Evolutionary conservation across 129 eudicot genomes (phyloP), one percentile per base, ranked within the genome.

Genomic region (Flaveria ramosissima): DNA sequence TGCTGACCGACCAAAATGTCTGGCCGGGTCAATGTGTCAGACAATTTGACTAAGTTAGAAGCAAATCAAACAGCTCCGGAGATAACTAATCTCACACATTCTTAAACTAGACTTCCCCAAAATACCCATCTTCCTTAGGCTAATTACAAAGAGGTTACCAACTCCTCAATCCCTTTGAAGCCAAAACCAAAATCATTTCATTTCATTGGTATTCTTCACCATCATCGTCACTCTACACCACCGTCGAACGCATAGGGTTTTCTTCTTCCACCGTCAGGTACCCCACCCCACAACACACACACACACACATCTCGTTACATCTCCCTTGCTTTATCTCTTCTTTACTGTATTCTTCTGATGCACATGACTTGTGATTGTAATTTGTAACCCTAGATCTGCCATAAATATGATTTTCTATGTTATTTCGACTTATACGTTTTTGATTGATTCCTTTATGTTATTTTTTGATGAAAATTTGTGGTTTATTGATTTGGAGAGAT

Each of bases 201-300:
- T 74, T 63, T 64, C 64, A 63, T 55, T 63, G 47, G 30, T 74
- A 74, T 23, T 74, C 66, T 16, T 63, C 79, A 75, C 51, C 79
- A 64, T 47, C 71, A 30, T 47, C 71, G 21, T 27, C 72, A 48
- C 2, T 47, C 20, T 30, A 21, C 32, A 47, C 36, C 70, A 45
- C 47, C 13, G 64, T 7, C 41, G 26, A 45, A 59, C 32, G 27
- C 53, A 21, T 13, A 62, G 63, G 79, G 79, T 47, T 75, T 75
- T 46, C 62, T 63, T 63, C 79, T 63, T 75, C 79, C 72, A 75
- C 72, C 72, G 57, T 75, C 79, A 47, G 79, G 79, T 75, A 75
- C 30, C 50, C 19, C 7, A 12, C 63, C 71, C 17, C 61, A 19
- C 68, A 57, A 15, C 39, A 5, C 23, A 5, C 5, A 24, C 7